These are phyloP conservation scores for Chernovozyma aurita DNA, from an alignment of 1,139 yeast species.

Conservation along the genomic window DNA sequence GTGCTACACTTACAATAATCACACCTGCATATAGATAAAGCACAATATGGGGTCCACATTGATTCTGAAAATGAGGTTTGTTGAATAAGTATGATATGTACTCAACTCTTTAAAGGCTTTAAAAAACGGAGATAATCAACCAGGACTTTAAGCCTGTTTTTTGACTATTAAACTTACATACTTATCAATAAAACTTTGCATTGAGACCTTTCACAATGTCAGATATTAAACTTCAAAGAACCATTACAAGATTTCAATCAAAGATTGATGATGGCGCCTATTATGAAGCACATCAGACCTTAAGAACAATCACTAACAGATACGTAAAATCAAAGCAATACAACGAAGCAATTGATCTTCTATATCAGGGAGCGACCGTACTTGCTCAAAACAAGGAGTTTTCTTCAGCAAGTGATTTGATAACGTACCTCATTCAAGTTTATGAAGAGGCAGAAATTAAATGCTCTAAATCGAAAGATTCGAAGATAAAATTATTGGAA, in stretches of 20 bases:
- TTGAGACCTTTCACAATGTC: conserved; percentile 19
- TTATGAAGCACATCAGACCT: conserved; percentile 94
- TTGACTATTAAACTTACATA: too few species aligned
- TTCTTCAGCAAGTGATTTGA: conserved; percentile 78
- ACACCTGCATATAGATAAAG: too few species aligned
- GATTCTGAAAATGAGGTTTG: too few species aligned
- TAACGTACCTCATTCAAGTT: conserved; percentile 67
- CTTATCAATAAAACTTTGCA: too few species aligned
- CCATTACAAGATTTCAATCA: conserved; percentile 60
- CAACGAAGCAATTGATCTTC: conserved; percentile 65
- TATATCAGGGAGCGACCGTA: conserved; percentile 66
- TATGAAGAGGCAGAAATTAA: conserved; percentile 47
- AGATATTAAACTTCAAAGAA: conserved; percentile 49
- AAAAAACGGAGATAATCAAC: too few species aligned
- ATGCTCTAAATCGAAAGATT: conserved; percentile 18
- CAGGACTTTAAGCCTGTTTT: too few species aligned
- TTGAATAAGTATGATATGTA: too few species aligned
- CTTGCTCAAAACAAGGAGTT: conserved; percentile 66
- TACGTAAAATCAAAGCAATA: conserved; percentile 67
- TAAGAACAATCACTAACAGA: conserved; percentile 83
- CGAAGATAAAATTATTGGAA: conserved; percentile 33
- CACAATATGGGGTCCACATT: too few species aligned
- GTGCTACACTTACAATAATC: too few species aligned
- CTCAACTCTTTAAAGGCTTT: too few species aligned
- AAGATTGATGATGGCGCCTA: conserved; percentile 72